Evolutionary conservation across 1,284 basidiomycete genomes (phyloP).

Genomic region (Boletus holoroseus): DNA sequence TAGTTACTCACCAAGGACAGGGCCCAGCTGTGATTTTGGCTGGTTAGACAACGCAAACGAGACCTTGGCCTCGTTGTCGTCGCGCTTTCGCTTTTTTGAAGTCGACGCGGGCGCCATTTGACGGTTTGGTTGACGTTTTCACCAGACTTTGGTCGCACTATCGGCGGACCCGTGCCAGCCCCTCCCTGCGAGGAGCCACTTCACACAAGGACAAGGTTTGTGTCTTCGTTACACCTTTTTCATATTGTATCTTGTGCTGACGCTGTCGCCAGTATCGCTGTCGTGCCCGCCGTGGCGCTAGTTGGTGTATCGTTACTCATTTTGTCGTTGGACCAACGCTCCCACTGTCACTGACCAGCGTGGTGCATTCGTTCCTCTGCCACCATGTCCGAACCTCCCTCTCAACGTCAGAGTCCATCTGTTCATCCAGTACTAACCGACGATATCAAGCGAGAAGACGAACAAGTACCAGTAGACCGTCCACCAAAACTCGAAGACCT

Average conservation of each 20-base stretch:
- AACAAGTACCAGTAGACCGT: neutral
- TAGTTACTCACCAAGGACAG: conserved; percentile 60
- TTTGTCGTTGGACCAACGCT: conserved; percentile 20
- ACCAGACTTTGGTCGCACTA: conserved; percentile 6
- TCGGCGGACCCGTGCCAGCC: neutral
- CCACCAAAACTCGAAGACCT: conserved; percentile 22
- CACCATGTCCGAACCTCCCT: conserved; percentile 34
- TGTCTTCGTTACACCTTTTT: conserved; percentile 9
- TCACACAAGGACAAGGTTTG: conserved; percentile 25
- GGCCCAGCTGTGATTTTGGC: conserved; percentile 50
- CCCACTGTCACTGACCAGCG: conserved; percentile 17
- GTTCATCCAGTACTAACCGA: conserved; percentile 13
- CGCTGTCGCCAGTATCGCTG: conserved; percentile 5
- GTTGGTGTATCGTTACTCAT: conserved; percentile 21
- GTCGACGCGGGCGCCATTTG: conserved; percentile 31
- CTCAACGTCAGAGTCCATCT: conserved; percentile 28
- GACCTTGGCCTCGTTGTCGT: conserved; percentile 36
- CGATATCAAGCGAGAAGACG: conserved; percentile 20
- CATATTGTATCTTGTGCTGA: conserved; percentile 14
- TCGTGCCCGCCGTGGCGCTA: conserved; percentile 19
- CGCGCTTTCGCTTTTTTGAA: conserved; percentile 62
- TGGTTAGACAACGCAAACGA: conserved; percentile 45
- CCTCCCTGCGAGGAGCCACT: conserved; percentile 10
- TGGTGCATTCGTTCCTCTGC: conserved; percentile 15
- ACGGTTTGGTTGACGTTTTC: conserved; percentile 15